Percentiles rank a stretch among this genome's conserved stretches.
Evolutionary conservation across 1,139 yeast genomes (phyloP).

Genomic region (Nakaseomyces kungkrabaensis): DNA sequence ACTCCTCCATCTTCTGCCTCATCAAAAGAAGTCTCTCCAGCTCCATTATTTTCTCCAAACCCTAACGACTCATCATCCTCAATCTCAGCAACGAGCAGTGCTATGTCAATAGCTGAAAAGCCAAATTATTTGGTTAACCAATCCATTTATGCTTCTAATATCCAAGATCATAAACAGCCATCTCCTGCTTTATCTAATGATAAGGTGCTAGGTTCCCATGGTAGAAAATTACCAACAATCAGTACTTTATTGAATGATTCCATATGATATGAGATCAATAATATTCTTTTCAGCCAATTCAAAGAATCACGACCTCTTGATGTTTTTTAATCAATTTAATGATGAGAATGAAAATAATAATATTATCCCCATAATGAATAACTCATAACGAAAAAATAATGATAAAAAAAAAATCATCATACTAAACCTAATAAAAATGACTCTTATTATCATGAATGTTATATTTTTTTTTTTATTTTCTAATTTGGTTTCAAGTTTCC

Average conservation of each 20-base stretch:
- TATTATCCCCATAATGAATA: background rate
- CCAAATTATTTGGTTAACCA: background rate
- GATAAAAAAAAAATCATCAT: background rate
- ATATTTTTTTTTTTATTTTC: too few species aligned
- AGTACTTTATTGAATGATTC: conserved; percentile 1
- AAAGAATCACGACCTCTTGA: background rate
- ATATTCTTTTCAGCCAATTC: background rate
- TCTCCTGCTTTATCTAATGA: conserved; percentile 8
- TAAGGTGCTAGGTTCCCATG: background rate
- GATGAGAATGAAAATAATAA: background rate
- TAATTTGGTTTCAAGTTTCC: too few species aligned
- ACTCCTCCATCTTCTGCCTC: conserved; percentile 10
- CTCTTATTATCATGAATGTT: too few species aligned
- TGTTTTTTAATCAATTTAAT: background rate
- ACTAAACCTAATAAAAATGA: too few species aligned
- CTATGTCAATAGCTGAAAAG: background rate
- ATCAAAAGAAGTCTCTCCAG: conserved; percentile 12
- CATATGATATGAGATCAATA: background rate
- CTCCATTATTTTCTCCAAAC: conserved; percentile 7
- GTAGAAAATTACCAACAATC: conserved; percentile 1
- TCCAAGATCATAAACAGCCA: conserved; percentile 4
- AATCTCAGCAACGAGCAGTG: conserved; percentile 3
- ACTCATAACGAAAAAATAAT: background rate
- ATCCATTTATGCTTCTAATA: background rate
- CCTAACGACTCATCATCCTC: conserved; percentile 7